Base-by-base conservation (phyloP, 2,329 filamentous ascomycete genomes). In the Gliomastix tumulicola region DNA sequence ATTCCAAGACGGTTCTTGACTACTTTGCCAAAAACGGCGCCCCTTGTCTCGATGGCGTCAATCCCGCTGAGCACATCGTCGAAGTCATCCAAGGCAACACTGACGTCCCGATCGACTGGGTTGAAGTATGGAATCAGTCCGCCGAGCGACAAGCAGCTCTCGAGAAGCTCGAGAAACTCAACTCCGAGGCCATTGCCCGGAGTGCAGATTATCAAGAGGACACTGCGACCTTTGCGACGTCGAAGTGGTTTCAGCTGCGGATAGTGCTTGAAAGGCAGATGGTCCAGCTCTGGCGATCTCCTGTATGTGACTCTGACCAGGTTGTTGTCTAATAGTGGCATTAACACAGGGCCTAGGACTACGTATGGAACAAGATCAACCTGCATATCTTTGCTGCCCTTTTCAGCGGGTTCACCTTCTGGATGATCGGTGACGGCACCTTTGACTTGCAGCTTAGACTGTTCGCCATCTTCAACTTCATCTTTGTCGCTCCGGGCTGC, bases 51-150 rank as follows among this genome's bases (percentile, higher is more conserved):
- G 39, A 40, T 6, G 50, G 54, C n/a, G 46, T 50, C 6, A 64
- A 71, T 59, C 48, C 62, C 4, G 63, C 63, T 4, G 63, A 66
- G 47, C 60, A 65, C 40, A 64, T 66, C 39, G 57, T 66, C 13
- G 62, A 66, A 22, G 32, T 68, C 3, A 57, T 66, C 38, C 71
- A 63, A 36, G 74, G 61, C 16, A 68, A 60, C 30, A 63, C 71
- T 30, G 66, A 67, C 4, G 65, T 69, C 25, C 23, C 37, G 1
- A 40, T 50, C 13, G 49, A 51, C 31, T 52, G 49, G 50, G 42
- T 44, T 12, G 66, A 82, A 30, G 72, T 82, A 45, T 86, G 82
- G 82, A 63, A 65, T 32, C 68, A 71, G 25, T 84, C 79, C 0
- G 57, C 72, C 3, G 68, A 83, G 44, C 70, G 74, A 42, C 18